These are phyloP conservation scores for Stenocarpella maydis DNA, from an alignment of 2,329 filamentous ascomycete species.

Conservation along the genomic window DNA sequence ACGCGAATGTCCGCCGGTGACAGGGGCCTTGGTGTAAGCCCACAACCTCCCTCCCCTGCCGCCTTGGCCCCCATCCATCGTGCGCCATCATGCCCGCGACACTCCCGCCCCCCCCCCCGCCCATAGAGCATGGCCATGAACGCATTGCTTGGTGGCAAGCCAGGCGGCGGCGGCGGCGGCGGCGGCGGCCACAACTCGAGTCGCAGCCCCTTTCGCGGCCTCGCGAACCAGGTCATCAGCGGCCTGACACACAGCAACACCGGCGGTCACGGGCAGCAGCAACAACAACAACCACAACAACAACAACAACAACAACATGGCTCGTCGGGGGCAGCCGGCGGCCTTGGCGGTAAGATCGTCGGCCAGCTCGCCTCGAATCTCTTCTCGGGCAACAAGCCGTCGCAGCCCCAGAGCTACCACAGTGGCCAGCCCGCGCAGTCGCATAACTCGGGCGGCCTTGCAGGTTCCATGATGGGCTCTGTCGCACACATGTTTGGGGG, in stretches of 20 bases:
- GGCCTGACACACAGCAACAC: constrained; percentile 45
- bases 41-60: neutral
- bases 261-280: constrained; percentile 38
- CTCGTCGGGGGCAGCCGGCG: constrained; percentile 42
- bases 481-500: constrained; percentile 62
- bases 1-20: constrained; percentile 61
- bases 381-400: constrained; percentile 59
- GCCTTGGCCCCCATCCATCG: neutral
- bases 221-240: constrained; percentile 58
- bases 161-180: constrained; percentile 45
- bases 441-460: constrained; percentile 52
- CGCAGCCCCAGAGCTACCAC: constrained; percentile 58
- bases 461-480: constrained; percentile 63
- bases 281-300: constrained; percentile 33
- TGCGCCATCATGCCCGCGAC: constrained; percentile 2
- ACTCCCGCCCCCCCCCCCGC: constrained; percentile 27
- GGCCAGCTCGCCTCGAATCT: constrained; percentile 64
- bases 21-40: constrained; percentile 71
- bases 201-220: constrained; percentile 53
- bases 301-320: constrained; percentile 37
- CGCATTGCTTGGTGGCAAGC: constrained; percentile 59
- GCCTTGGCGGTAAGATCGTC: constrained; percentile 61
- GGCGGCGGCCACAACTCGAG: constrained; percentile 47
- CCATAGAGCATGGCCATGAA: constrained; percentile 68
- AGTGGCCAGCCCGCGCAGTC: constrained; percentile 53